A percentile compares a stretch with the other conserved stretches of the same genome.
phyloP scores from a whole-genome alignment of 2,329 filamentous ascomycete genomes.

The Venturia nashicola region DNA sequence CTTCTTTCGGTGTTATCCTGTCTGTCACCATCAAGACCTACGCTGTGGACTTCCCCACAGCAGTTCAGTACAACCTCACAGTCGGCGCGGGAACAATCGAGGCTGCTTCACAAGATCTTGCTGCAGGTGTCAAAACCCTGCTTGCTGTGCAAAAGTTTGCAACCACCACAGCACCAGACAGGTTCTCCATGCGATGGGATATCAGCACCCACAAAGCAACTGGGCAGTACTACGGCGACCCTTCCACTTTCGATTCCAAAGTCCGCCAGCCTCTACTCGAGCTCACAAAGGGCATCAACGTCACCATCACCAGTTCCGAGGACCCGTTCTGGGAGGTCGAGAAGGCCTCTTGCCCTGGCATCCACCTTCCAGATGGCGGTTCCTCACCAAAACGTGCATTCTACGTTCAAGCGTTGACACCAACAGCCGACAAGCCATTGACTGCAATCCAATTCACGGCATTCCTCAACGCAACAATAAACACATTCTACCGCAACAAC shows the following conservation, averaged over 20 bases:
- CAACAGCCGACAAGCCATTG: not conserved
- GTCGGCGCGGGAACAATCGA: not conserved
- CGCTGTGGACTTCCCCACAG: not conserved
- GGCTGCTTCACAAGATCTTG: not conserved
- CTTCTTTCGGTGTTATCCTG: conserved; percentile 41
- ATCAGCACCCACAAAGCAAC: not conserved
- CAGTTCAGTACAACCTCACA: not conserved
- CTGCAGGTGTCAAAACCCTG: not conserved
- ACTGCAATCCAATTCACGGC: not conserved
- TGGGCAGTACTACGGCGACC: not conserved
- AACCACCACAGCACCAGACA: not conserved
- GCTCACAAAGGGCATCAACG: not conserved
- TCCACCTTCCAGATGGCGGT: not conserved
- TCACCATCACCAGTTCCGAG: not conserved
- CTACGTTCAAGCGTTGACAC: not conserved
- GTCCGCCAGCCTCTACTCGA: not conserved
- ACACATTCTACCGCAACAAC: not conserved
- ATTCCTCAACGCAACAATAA: not conserved
- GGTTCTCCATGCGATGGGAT: not conserved
- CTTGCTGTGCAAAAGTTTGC: not conserved
- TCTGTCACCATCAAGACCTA: not conserved
- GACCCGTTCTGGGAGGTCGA: not conserved
- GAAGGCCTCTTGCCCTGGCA: not conserved
- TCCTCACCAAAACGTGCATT: not conserved
- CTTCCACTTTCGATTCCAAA: not conserved